Conservation (phyloP, 2,329 filamentous ascomycete species). For the Dryadomyces sulphureus region DNA sequence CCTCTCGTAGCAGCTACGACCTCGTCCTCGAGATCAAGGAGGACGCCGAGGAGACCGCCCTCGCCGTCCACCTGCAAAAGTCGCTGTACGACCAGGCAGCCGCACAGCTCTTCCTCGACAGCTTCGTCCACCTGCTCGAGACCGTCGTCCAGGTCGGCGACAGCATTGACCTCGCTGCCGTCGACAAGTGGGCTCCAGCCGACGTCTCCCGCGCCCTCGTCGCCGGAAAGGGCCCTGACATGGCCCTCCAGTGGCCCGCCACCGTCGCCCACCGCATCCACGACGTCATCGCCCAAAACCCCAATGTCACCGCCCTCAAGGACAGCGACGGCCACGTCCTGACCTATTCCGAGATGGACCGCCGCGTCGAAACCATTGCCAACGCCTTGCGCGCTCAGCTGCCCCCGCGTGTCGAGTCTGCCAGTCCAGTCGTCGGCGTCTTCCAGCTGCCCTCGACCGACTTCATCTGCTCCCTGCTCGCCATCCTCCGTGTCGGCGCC, state of each 20-base stretch:
- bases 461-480: constrained; percentile 27
- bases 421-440: background rate
- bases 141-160: background rate
- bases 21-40: constrained; percentile 23
- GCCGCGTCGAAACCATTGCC: background rate
- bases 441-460: background rate
- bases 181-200: background rate
- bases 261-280: background rate
- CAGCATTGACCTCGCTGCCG: no score
- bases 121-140: constrained; percentile 8
- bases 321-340: background rate
- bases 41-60: constrained; percentile 7
- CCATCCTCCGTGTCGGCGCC: constrained; percentile 39
- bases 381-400: background rate
- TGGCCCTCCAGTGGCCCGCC: background rate
- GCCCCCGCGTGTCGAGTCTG: background rate
- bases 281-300: background rate
- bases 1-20: constrained; percentile 15
- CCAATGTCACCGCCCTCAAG: background rate
- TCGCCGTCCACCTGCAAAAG: constrained; percentile 17
- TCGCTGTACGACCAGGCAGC: constrained; percentile 16
- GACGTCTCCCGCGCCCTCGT: background rate
- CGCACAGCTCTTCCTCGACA: constrained; percentile 13
- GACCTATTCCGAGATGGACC: background rate
- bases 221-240: background rate